Evolutionary conservation across 2,329 filamentous ascomycete species (phyloP), one percentile per base, ranked within the genome.

Genomic region (Calonectria hawksworthii): DNA sequence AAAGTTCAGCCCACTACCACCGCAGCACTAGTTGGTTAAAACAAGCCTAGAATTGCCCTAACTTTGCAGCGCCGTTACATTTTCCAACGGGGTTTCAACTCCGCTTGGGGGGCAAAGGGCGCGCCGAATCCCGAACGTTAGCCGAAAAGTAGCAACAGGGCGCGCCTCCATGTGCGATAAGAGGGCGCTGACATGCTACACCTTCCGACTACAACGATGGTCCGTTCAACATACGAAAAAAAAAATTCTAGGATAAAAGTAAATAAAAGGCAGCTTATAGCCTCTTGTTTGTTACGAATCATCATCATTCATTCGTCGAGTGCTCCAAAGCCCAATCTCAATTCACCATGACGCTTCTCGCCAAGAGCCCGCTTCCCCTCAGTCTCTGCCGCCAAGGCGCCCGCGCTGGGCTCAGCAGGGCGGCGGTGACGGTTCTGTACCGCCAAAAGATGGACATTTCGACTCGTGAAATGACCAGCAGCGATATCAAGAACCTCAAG

Each of bases 391-490:
- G 68, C 28, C 56, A 14, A 9, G 56, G 30, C 36, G 44, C 68
- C 30, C 44, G n/a, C 4, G n/a, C 51, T 18, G 41, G 34, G 21
- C 52, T 61, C 14, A 50, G 38, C 21, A 70, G 47, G 23, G n/a
- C 9, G 26, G 34, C 21, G 26, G n/a, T 51, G 32, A 26, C 28
- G 32, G n/a, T 61, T 28, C 30, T 32, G 18, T 21, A 8, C 51
- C 26, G n/a, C 32, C 74, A 76, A 28, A 59, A 44, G 28, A 70
- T 65, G 41, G 41, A 64, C 44, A 77, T 81, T 41, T 79, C 78
- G 3, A 81, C 79, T 32, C 68, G 74, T 21, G 72, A 79, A 10
- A 80, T 80, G 79, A 74, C 73, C 5, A 50, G 66, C 5, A 13
- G 72, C 11, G 77, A 81, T 16, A 18, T 81, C 0, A 63, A 71